These are phyloP conservation scores for Rheum nobile DNA, from an alignment of 148 eudicot genomes.

Conservation along the genomic window DNA sequence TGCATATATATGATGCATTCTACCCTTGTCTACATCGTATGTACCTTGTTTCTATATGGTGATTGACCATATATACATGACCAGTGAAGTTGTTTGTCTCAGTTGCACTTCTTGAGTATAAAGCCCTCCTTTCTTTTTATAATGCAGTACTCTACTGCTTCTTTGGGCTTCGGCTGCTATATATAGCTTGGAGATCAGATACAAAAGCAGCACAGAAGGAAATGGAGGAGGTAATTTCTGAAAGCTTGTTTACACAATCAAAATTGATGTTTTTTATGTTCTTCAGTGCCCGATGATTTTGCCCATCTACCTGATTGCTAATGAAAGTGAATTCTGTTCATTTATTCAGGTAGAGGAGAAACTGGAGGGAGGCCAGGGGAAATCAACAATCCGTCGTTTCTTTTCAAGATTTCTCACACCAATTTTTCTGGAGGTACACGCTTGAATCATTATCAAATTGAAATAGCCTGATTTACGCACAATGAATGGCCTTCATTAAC, in stretches of 20 bases:
- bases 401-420: slow-evolving; percentile 91
- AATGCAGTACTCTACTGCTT: slow-evolving; percentile 81
- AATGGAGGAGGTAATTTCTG: slow-evolving; percentile 72
- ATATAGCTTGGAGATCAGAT: slow-evolving; percentile 94
- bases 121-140: slow-evolving; percentile 5
- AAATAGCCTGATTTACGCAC: background rate
- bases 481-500: background rate
- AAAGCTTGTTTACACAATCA: background rate
- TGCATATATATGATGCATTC: background rate
- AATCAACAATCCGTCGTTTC: slow-evolving; percentile 57
- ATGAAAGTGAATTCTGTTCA: background rate
- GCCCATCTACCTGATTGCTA: background rate
- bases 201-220: slow-evolving; percentile 86
- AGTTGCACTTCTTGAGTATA: background rate
- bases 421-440: slow-evolving; percentile 74
- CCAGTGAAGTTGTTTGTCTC: background rate
- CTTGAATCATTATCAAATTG: background rate
- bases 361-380: slow-evolving; percentile 90
- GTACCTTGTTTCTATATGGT: background rate
- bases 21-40: background rate
- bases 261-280: background rate
- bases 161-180: slow-evolving; percentile 86
- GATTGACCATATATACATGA: background rate
- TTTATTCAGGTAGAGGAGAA: slow-evolving; percentile 85
- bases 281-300: background rate